Evolutionary conservation across 1,284 basidiomycete species (phyloP).

Genomic region (Butyriboletus pseudospeciosus): DNA sequence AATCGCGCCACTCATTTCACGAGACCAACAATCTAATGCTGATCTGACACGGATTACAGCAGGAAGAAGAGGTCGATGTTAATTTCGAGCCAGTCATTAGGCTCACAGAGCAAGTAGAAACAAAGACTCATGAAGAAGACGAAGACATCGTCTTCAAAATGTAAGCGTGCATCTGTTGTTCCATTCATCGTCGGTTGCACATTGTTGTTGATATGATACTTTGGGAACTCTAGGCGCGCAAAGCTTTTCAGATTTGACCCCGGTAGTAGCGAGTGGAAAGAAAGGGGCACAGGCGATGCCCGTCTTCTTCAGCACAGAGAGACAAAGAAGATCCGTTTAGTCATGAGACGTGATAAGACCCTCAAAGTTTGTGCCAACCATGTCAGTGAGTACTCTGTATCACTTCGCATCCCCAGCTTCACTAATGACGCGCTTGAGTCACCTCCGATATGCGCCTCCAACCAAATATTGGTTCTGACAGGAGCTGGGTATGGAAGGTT

Average conservation of each 20-base stretch:
- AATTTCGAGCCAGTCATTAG: constrained; percentile 97
- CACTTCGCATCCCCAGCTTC: background rate
- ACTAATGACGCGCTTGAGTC: constrained; percentile 49
- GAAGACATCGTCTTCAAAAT: constrained; percentile 96
- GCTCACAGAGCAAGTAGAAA: constrained; percentile 94
- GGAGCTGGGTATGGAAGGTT: constrained; percentile 99
- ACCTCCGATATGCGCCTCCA: constrained; percentile 89
- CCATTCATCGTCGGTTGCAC: constrained; percentile 9
- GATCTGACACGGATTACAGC: constrained; percentile 30
- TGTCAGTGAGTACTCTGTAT: constrained; percentile 60
- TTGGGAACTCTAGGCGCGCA: constrained; percentile 67
- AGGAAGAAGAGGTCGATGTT: constrained; percentile 84
- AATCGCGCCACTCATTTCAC: constrained; percentile 30
- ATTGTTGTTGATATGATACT: constrained; percentile 12
- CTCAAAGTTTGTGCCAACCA: constrained; percentile 99
- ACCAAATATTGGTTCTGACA: constrained; percentile 98
- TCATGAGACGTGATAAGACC: constrained; percentile 99
- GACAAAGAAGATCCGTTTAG: constrained; percentile 89
- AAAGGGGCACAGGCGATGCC: constrained; percentile 90
- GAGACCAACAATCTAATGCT: constrained; percentile 20
- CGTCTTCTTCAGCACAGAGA: constrained; percentile 85
- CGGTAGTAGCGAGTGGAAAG: constrained; percentile 89
- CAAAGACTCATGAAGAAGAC: constrained; percentile 94
- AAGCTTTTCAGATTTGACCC: constrained; percentile 97
- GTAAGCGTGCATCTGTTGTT: constrained; percentile 48